A percentile compares a stretch with the other conserved stretches of the same genome.
phyloP scores from a whole-genome alignment of 148 eudicot genomes.

The Vaccinium vitisidaea region DNA sequence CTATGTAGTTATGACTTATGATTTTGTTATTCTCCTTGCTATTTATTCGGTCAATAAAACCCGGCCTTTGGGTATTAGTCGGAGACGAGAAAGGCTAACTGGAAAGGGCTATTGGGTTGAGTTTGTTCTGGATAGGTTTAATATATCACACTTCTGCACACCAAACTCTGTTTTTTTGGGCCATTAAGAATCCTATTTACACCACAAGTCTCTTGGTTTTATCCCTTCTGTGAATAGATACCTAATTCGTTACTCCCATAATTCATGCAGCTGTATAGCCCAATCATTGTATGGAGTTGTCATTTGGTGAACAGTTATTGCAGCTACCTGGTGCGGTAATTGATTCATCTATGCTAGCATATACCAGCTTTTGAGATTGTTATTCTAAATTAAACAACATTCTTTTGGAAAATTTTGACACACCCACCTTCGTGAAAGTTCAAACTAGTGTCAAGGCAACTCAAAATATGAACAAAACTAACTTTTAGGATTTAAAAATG shows the following conservation, averaged over 20 bases:
- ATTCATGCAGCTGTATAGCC: neutral
- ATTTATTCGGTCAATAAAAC: neutral
- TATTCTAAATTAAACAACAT: neutral
- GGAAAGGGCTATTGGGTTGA: neutral
- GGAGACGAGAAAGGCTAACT: slow-evolving; percentile 7
- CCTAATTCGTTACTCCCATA: neutral
- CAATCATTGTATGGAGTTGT: neutral
- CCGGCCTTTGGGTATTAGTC: neutral
- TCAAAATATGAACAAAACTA: neutral
- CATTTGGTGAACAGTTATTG: neutral
- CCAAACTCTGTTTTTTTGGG: neutral
- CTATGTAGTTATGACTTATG: too few species aligned
- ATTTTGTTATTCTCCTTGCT: neutral
- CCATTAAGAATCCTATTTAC: neutral
- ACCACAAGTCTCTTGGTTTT: neutral
- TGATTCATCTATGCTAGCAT: neutral
- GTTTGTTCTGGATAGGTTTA: neutral
- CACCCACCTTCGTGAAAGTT: neutral
- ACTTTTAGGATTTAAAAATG: neutral
- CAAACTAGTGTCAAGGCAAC: neutral
- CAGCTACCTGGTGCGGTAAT: neutral
- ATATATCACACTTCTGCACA: neutral
- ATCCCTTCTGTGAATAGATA: neutral
- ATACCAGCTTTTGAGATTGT: neutral
- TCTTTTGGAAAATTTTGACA: neutral